Conservation (phyloP, 305 asterid genomes). For the Solanum hybrid region DNA sequence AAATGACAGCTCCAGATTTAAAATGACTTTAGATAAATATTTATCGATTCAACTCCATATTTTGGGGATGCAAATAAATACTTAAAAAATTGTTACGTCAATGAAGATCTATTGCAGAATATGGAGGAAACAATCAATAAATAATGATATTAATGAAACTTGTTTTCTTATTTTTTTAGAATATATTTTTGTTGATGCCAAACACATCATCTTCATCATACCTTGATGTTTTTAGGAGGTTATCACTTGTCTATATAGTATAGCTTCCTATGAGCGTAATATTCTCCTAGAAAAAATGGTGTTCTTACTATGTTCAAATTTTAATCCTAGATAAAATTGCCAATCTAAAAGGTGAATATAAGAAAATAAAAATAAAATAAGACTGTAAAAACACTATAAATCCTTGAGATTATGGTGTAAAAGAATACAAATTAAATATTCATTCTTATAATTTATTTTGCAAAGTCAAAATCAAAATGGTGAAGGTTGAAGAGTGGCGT, state of each 20-base stretch:
- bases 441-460: too few species aligned
- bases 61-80: too few species aligned
- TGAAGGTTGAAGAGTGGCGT: too few species aligned
- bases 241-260: neutral
- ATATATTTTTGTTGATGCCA: neutral
- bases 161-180: neutral
- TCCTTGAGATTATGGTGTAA: too few species aligned
- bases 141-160: neutral
- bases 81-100: neutral
- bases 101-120: neutral
- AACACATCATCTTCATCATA: neutral
- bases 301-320: neutral
- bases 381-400: neutral
- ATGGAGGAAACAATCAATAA: neutral
- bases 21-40: too few species aligned
- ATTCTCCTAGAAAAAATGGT: neutral
- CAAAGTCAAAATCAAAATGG: too few species aligned
- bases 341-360: neutral
- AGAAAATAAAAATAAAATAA: neutral
- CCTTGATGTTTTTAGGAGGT: neutral
- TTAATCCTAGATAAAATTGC: neutral
- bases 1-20: too few species aligned
- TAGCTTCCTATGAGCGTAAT: neutral
- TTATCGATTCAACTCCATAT: too few species aligned
- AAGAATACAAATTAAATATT: too few species aligned